These are phyloP conservation scores for Agarophyton chilense DNA, from an alignment of 23 red algal species.

Conservation along the genomic window DNA sequence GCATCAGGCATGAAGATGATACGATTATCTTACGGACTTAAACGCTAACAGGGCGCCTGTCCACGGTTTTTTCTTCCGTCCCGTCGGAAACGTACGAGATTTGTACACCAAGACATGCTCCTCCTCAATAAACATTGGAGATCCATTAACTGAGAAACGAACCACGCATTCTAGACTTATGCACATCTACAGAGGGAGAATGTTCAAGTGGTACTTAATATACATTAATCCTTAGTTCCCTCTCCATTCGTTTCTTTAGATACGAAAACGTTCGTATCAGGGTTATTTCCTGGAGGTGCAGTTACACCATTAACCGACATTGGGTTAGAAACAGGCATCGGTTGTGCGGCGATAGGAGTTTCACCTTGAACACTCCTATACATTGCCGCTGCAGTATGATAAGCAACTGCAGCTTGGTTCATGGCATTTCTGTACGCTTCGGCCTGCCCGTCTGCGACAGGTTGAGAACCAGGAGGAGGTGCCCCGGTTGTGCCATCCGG, in stretches of 20 bases:
- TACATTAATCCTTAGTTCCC: slow-evolving; percentile 9
- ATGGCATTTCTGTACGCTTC: slow-evolving; percentile 26
- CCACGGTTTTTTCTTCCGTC: no score
- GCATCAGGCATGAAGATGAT: no score
- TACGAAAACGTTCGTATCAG: neutral
- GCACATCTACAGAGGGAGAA: neutral
- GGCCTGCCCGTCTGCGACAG: neutral
- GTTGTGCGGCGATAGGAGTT: slow-evolving; percentile 34
- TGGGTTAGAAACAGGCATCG: neutral
- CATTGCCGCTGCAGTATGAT: slow-evolving; percentile 63
- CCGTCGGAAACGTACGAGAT: no score
- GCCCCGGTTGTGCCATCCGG: neutral
- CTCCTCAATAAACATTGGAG: no score
- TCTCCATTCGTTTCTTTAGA: neutral
- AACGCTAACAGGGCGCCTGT: no score
- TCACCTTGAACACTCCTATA: slow-evolving; percentile 64
- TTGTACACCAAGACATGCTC: no score
- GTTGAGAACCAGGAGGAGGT: neutral
- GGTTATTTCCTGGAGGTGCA: neutral
- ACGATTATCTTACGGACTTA: no score
- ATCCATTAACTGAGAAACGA: no score
- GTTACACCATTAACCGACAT: neutral
- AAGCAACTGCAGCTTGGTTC: slow-evolving; percentile 49
- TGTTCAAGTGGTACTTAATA: neutral
- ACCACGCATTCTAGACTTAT: neutral